Conservation (phyloP, 2,329 filamentous ascomycete genomes). For the Sclerotinia borealis region DNA sequence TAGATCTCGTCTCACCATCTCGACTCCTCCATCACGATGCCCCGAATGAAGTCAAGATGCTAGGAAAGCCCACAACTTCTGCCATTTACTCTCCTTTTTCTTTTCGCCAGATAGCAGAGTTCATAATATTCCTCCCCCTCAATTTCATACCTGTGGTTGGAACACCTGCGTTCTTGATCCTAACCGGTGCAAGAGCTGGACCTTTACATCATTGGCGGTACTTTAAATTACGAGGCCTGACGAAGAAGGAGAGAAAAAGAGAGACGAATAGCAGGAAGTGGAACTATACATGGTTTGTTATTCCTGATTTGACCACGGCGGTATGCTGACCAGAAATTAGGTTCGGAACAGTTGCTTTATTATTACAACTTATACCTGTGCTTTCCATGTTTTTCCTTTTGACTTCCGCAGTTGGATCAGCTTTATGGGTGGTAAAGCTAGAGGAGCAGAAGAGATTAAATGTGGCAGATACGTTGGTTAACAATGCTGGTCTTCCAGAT, state of each 20-base stretch:
- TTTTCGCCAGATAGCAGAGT: constrained; percentile 81
- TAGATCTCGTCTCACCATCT: constrained; percentile 61
- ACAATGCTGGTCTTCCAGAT: constrained; percentile 4
- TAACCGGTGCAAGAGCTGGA: constrained; percentile 81
- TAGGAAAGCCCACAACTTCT: constrained; percentile 72
- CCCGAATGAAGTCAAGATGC: constrained; percentile 66
- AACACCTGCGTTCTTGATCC: constrained; percentile 75
- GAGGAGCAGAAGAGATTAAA: constrained; percentile 46
- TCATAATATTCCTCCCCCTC: constrained; percentile 71
- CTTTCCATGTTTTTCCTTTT: constrained; percentile 92
- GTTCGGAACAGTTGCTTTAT: constrained; percentile 79
- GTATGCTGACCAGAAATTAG: constrained; percentile 32
- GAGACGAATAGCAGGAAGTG: constrained; percentile 63
- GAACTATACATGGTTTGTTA: constrained; percentile 72
- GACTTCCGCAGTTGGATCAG: constrained; percentile 78
- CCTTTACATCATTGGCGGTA: constrained; percentile 89
- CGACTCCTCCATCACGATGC: constrained; percentile 61
- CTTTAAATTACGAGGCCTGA: constrained; percentile 72
- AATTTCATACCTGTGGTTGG: constrained; percentile 84
- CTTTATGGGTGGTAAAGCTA: constrained; percentile 76
- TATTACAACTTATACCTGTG: constrained; percentile 81
- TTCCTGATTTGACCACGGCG: background rate
- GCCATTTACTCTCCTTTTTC: constrained; percentile 86
- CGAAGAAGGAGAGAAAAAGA: constrained; percentile 64
- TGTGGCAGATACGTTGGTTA: constrained; percentile 15